A percentile compares a stretch with the other conserved stretches of the same genome.
phyloP scores from a whole-genome alignment of 305 asterid species.

The Plantago lanceolata region DNA sequence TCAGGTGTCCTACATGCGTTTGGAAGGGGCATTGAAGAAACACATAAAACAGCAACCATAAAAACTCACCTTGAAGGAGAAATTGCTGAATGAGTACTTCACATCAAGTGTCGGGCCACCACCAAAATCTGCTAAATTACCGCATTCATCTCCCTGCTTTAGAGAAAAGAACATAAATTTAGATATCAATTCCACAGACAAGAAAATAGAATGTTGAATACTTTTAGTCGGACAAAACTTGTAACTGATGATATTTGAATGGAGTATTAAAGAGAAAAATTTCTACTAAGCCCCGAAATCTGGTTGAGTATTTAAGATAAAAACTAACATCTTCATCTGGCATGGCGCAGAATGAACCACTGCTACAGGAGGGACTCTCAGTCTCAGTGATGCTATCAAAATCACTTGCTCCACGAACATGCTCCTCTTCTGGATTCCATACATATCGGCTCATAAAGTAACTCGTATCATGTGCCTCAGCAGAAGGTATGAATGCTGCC shows the following conservation, averaged over 20 bases:
- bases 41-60: background rate
- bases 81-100: conserved; percentile 87
- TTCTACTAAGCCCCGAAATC: background rate
- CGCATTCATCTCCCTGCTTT: conserved; percentile 80
- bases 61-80: conserved; percentile 81
- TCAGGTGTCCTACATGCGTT: no score
- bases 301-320: conserved; percentile 4
- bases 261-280: conserved; percentile 3
- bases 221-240: background rate
- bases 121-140: conserved; percentile 68
- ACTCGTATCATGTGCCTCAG: conserved; percentile 85
- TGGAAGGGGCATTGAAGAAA: no score
- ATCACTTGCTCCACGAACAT: conserved; percentile 69
- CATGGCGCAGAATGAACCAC: conserved; percentile 65
- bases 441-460: conserved; percentile 96
- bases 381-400: conserved; percentile 71
- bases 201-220: conserved; percentile 11
- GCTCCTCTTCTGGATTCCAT: conserved; percentile 89
- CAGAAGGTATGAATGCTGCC: conserved; percentile 93
- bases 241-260: background rate
- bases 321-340: conserved; percentile 82
- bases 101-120: conserved; percentile 49
- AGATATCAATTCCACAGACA: conserved; percentile 16
- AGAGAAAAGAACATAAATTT: conserved; percentile 21
- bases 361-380: conserved; percentile 67